phyloP scores from a whole-genome alignment of 2,329 filamentous ascomycete genomes.

The Epichloe sp. region DNA sequence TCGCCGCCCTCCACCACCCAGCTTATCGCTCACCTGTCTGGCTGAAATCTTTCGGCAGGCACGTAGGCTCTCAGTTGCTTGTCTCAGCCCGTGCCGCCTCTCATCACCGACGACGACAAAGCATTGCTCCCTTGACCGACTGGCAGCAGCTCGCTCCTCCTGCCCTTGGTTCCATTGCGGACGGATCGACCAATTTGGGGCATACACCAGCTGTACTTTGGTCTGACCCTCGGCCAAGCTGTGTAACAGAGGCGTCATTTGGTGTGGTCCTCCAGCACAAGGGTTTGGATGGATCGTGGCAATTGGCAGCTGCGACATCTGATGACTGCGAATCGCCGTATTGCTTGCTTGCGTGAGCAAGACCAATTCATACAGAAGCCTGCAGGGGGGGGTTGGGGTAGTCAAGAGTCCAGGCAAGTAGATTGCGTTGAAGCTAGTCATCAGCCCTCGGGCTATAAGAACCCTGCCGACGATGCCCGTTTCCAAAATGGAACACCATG shows the following conservation, averaged over 20 bases:
- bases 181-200: conserved; percentile 1
- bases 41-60: neutral
- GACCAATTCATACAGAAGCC: conserved; percentile 1
- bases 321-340: conserved; percentile 13
- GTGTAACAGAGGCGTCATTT: conserved; percentile 18
- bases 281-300: conserved; percentile 12
- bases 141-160: neutral
- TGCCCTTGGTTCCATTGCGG: neutral
- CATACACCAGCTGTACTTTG: conserved; percentile 20
- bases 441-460: conserved; percentile 28
- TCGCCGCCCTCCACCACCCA: neutral
- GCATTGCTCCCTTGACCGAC: conserved; percentile 1
- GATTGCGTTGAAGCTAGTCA: neutral
- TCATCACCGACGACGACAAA: neutral
- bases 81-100: conserved; percentile 1
- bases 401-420: neutral
- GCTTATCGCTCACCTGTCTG: neutral
- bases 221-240: conserved; percentile 13
- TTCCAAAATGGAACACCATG: conserved; percentile 37
- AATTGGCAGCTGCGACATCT: conserved; percentile 1
- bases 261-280: conserved; percentile 22
- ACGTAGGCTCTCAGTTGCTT: neutral
- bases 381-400: conserved; percentile 1
- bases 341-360: conserved; percentile 14
- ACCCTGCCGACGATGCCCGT: conserved; percentile 37